Conservation (phyloP, 2,329 filamentous ascomycete genomes). For the Xylaria sp. region DNA sequence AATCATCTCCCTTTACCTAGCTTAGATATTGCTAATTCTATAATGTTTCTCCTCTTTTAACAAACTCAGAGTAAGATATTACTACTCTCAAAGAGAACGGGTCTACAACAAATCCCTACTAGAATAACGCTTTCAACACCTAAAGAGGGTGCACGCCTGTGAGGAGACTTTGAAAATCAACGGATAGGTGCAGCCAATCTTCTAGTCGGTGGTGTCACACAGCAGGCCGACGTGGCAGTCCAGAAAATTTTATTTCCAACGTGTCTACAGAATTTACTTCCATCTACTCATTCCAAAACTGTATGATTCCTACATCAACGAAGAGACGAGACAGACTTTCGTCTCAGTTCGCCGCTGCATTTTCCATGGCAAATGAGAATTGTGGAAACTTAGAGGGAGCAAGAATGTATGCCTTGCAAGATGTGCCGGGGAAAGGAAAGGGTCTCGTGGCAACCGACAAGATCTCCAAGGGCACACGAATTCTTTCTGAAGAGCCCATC, state of each 20-base stretch:
- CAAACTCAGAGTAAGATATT: neutral
- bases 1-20: no score
- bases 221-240: neutral
- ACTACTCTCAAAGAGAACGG: neutral
- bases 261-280: neutral
- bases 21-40: no score
- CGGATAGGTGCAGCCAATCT: constrained; percentile 3
- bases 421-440: constrained; percentile 19
- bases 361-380: constrained; percentile 10
- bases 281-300: neutral
- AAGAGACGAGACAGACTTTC: constrained; percentile 9
- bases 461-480: constrained; percentile 17
- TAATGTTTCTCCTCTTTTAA: no score
- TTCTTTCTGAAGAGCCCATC: constrained; percentile 23
- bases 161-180: constrained; percentile 5
- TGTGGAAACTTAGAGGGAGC: constrained; percentile 1
- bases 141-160: neutral
- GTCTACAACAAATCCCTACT: neutral
- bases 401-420: constrained; percentile 7
- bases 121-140: no score
- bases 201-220: constrained; percentile 11
- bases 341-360: constrained; percentile 3
- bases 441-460: constrained; percentile 21
- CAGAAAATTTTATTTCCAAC: neutral
- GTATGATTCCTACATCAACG: neutral